Conservation (phyloP, 768 basidiomycete species). For the Psilocybe subaeruginosa region DNA sequence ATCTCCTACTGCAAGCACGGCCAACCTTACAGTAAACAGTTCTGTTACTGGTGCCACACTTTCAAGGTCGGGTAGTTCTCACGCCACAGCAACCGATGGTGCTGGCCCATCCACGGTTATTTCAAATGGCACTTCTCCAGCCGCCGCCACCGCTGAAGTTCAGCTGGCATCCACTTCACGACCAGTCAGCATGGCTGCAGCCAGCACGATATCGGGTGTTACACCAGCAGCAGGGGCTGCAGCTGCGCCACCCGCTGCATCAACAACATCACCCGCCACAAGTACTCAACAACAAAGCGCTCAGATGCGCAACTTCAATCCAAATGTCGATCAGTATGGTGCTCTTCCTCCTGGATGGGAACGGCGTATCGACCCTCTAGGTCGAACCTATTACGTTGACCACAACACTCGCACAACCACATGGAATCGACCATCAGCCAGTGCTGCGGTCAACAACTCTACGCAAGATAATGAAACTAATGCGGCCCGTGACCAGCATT, state of each 20-base stretch:
- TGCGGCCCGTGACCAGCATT: conserved; percentile 86
- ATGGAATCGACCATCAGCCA: conserved; percentile 91
- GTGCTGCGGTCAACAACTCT: conserved; percentile 70
- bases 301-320: conserved; percentile 86
- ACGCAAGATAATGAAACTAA: conserved; percentile 79
- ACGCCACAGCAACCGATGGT: conserved; percentile 55
- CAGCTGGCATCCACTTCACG: conserved; percentile 24
- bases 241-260: conserved; percentile 24
- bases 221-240: conserved; percentile 24
- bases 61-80: conserved; percentile 70
- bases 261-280: conserved; percentile 32
- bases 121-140: conserved; percentile 28
- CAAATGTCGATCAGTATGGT: conserved; percentile 93
- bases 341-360: conserved; percentile 94
- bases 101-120: conserved; percentile 43
- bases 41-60: conserved; percentile 43
- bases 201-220: conserved; percentile 20
- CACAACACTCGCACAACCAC: conserved; percentile 98
- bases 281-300: conserved; percentile 47
- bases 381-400: conserved; percentile 97
- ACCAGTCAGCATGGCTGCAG: conserved; percentile 23
- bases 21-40: conserved; percentile 47
- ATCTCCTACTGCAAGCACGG: conserved; percentile 63
- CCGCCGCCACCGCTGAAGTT: conserved; percentile 26
- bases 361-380: conserved; percentile 94